Percentiles rank a stretch among this genome's conserved stretches.
Conservation (phyloP, 176 grass and related monocot species). For the barley (Hordeum vulgare) region DNA sequence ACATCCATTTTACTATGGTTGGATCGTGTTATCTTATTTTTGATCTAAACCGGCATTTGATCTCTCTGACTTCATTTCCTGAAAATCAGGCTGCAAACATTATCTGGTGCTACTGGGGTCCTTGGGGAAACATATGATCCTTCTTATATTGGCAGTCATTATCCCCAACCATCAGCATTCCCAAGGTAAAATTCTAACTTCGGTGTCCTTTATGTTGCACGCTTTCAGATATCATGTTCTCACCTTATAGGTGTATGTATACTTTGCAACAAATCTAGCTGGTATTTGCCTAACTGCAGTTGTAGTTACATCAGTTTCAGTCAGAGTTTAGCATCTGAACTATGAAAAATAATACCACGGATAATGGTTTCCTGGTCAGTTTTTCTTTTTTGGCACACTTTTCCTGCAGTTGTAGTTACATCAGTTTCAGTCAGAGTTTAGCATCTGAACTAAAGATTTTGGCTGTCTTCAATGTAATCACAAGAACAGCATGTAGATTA, state of each 20-base stretch:
- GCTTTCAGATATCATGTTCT: slow-evolving; percentile 10
- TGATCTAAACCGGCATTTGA: slow-evolving; percentile 1
- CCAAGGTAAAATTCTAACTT: slow-evolving; percentile 20
- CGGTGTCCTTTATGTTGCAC: not conserved
- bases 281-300: not conserved
- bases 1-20: not conserved
- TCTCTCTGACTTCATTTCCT: slow-evolving; percentile 7
- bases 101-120: slow-evolving; percentile 30
- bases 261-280: not conserved
- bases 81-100: slow-evolving; percentile 34
- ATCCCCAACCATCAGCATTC: slow-evolving; percentile 23
- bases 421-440: too few relatives aligned
- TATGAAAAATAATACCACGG: not conserved
- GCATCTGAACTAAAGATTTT: too few relatives aligned
- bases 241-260: not conserved
- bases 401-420: too few relatives aligned
- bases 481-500: not conserved
- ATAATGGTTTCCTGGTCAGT: not conserved
- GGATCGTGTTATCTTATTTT: not conserved
- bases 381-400: too few relatives aligned
- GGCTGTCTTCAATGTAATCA: not conserved
- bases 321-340: not conserved
- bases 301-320: not conserved
- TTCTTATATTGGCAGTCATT: slow-evolving; percentile 50
- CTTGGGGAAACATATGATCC: slow-evolving; percentile 31